A percentile compares a stretch with the other conserved stretches of the same genome.
These are phyloP conservation scores for Prunus kanzakura DNA, from an alignment of 306 rosid species.

Conservation along the genomic window DNA sequence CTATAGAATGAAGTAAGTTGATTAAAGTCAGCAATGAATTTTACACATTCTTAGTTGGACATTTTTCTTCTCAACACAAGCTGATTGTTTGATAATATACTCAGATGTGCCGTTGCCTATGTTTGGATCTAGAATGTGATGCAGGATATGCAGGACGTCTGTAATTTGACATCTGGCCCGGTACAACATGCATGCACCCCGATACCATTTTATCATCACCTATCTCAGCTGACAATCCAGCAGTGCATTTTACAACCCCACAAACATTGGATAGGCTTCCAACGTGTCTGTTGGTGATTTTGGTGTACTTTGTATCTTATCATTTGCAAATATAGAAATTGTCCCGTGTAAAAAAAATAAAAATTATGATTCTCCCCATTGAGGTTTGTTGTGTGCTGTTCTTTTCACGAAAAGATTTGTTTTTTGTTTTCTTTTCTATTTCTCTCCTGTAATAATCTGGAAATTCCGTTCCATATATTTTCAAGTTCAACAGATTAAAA, in stretches of 20 bases:
- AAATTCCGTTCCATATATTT: background rate
- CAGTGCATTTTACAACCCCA: background rate
- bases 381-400: background rate
- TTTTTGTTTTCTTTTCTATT: background rate
- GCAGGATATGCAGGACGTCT: background rate
- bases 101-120: background rate
- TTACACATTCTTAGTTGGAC: background rate
- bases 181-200: background rate
- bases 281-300: conserved; percentile 1
- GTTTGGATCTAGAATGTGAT: background rate
- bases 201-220: background rate
- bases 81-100: background rate
- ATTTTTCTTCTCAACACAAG: background rate
- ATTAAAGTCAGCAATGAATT: background rate
- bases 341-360: background rate
- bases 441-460: background rate
- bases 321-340: background rate
- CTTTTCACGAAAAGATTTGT: background rate
- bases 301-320: background rate
- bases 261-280: background rate
- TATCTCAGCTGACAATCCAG: background rate
- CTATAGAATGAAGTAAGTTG: conserved; percentile 46
- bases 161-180: background rate
- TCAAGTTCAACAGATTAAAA: background rate
- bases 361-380: background rate